A percentile compares a stretch with the other conserved stretches of the same genome.
These are phyloP conservation scores for Grosmannia penicillata DNA, from an alignment of 2,329 filamentous ascomycete species.

Conservation along the genomic window DNA sequence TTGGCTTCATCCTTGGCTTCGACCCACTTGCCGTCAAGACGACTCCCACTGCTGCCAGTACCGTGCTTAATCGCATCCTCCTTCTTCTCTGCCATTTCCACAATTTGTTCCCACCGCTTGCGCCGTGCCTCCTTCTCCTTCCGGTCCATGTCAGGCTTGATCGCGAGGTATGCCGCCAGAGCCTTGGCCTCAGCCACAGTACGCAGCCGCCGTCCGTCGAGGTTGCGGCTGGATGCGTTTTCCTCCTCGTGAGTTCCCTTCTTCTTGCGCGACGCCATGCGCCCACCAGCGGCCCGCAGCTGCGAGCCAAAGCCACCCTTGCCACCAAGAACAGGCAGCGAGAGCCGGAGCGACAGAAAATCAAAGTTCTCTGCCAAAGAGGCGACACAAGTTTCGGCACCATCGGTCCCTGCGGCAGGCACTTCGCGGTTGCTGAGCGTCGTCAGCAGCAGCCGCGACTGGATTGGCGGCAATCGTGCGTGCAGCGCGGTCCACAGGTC, in stretches of 20 bases:
- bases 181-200: conserved; percentile 94
- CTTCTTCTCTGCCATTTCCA: conserved; percentile 67
- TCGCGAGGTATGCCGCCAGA: conserved; percentile 82
- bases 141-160: conserved; percentile 94
- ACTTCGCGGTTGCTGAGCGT: conserved; percentile 67
- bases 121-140: conserved; percentile 79
- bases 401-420: conserved; percentile 26
- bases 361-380: too few relatives aligned
- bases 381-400: too few relatives aligned
- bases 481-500: conserved; percentile 51
- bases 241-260: conserved; percentile 71
- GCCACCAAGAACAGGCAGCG: conserved; percentile 68
- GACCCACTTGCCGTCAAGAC: conserved; percentile 82
- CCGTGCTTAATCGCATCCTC: conserved; percentile 73
- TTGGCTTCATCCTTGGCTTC: conserved; percentile 85
- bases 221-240: conserved; percentile 81
- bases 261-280: conserved; percentile 89
- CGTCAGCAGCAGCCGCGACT: conserved; percentile 60
- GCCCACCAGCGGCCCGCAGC: conserved; percentile 86
- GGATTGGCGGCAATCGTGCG: conserved; percentile 40
- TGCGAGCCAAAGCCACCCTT: conserved; percentile 98
- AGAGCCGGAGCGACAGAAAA: conserved; percentile 71
- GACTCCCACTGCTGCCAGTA: conserved; percentile 46
- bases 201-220: conserved; percentile 77
- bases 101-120: conserved; percentile 75